A percentile compares a stretch with the other conserved stretches of the same genome.
Conservation (phyloP, 116 monocot species). For the Papilionanthe hybrid region DNA sequence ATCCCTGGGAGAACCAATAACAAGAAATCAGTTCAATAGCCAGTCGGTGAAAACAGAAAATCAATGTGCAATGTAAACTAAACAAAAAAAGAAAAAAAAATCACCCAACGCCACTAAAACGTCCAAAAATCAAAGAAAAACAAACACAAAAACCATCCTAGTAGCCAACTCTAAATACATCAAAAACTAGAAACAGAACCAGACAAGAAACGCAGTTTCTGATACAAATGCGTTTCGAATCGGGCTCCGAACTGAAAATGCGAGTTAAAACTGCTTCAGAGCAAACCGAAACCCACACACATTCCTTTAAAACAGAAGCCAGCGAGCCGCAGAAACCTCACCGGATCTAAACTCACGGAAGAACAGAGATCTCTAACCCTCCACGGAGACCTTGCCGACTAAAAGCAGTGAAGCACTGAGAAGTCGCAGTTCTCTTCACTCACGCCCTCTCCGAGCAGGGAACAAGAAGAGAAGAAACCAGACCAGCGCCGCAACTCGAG, state of each 20-base stretch:
- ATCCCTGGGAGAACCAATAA: background rate
- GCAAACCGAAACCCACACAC: background rate
- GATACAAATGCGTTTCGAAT: conserved; percentile 5
- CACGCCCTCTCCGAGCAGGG: background rate
- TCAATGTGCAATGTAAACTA: background rate
- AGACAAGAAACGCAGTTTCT: background rate
- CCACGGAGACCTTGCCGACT: background rate
- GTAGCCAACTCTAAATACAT: background rate
- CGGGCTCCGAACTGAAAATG: conserved; percentile 3
- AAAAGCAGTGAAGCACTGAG: background rate
- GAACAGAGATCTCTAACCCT: conserved; percentile 4
- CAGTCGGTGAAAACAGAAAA: background rate
- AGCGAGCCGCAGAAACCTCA: background rate
- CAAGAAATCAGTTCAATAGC: background rate
- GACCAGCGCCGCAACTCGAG: conserved; percentile 1
- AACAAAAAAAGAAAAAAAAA: background rate
- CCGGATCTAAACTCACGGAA: conserved; percentile 1
- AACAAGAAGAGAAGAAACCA: conserved; percentile 1
- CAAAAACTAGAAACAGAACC: background rate
- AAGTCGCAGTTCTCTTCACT: conserved; percentile 6
- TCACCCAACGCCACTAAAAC: background rate
- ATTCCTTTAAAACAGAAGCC: background rate
- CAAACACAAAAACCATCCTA: background rate
- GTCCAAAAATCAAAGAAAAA: background rate
- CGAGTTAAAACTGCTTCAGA: background rate